phyloP scores from a whole-genome alignment of 106 monocot genomes.

The Platanthera zijinensis region DNA sequence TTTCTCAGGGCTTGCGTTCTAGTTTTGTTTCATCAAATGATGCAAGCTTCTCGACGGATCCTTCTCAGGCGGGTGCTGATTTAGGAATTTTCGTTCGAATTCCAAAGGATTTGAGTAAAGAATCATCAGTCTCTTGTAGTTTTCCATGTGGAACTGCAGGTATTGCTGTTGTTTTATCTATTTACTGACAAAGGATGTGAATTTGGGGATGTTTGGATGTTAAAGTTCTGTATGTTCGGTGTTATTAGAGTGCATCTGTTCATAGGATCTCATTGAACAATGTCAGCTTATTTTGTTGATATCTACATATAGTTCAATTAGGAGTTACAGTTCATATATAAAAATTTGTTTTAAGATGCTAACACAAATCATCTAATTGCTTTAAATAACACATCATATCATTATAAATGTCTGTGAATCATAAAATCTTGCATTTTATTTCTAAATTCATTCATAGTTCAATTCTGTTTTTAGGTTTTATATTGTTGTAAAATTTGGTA shows the following conservation, averaged over 20 bases:
- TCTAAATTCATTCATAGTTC: not conserved
- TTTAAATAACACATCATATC: too few relatives aligned
- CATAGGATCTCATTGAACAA: too few relatives aligned
- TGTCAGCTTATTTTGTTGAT: too few relatives aligned
- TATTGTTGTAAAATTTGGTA: not conserved
- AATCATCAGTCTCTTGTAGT: slow-evolving; percentile 10
- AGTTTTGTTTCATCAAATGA: slow-evolving; percentile 12
- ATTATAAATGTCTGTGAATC: too few relatives aligned
- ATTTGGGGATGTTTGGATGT: too few relatives aligned
- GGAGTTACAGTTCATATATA: too few relatives aligned
- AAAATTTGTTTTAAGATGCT: too few relatives aligned
- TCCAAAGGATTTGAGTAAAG: slow-evolving; percentile 5
- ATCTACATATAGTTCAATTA: too few relatives aligned
- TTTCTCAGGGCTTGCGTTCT: slow-evolving; percentile 14
- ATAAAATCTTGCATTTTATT: too few relatives aligned
- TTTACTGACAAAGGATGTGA: not conserved
- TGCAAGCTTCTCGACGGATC: slow-evolving; percentile 8
- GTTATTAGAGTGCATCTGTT: too few relatives aligned
- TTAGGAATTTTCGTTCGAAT: not conserved
- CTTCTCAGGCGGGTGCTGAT: slow-evolving; percentile 9
- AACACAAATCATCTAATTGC: too few relatives aligned
- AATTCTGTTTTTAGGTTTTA: not conserved
- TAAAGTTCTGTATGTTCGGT: too few relatives aligned
- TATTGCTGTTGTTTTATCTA: slow-evolving; percentile 13
- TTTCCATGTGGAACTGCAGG: slow-evolving; percentile 18